These are phyloP conservation scores for Blumeria hordei DNA, from an alignment of 2,329 filamentous ascomycete genomes.

Conservation along the genomic window DNA sequence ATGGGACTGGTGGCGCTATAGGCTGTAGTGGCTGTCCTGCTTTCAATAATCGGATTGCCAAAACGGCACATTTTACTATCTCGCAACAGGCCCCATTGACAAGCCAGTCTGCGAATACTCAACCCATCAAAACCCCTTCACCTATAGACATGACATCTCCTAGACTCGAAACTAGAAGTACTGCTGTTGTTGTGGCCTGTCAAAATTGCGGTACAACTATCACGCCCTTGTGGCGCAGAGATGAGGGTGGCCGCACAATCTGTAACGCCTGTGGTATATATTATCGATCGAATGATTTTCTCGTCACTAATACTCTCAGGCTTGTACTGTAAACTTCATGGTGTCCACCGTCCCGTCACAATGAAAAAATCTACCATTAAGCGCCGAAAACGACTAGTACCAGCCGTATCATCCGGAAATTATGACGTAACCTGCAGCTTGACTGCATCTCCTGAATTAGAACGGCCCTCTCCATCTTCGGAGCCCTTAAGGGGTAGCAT, in stretches of 20 bases:
- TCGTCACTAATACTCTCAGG: constrained; percentile 25
- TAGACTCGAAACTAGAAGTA: constrained; percentile 20
- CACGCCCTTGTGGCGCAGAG: constrained; percentile 82
- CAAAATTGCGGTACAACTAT: constrained; percentile 95
- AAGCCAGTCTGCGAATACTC: constrained; percentile 10
- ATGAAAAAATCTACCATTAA: constrained; percentile 99
- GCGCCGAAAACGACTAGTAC: constrained; percentile 79
- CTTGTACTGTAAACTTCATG: constrained; percentile 83
- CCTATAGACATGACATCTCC: constrained; percentile 27
- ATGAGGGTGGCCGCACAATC: constrained; percentile 86
- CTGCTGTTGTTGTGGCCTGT: constrained; percentile 59
- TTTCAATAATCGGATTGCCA: constrained; percentile 89
- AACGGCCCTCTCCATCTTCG: constrained; percentile 10
- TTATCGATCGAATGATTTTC: background rate
- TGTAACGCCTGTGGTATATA: constrained; percentile 89
- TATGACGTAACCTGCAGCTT: constrained; percentile 20
- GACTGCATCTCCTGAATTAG: constrained; percentile 14
- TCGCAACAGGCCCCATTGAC: constrained; percentile 11
- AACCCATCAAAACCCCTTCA: constrained; percentile 14
- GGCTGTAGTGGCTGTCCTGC: constrained; percentile 90
- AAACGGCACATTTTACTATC: constrained; percentile 49
- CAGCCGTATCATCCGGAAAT: constrained; percentile 30
- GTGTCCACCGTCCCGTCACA: constrained; percentile 75
- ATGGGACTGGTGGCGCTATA: constrained; percentile 85
- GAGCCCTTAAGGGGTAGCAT: constrained; percentile 22